Conservation (phyloP, 2,329 filamentous ascomycete species). For the Hysterium pulicare region DNA sequence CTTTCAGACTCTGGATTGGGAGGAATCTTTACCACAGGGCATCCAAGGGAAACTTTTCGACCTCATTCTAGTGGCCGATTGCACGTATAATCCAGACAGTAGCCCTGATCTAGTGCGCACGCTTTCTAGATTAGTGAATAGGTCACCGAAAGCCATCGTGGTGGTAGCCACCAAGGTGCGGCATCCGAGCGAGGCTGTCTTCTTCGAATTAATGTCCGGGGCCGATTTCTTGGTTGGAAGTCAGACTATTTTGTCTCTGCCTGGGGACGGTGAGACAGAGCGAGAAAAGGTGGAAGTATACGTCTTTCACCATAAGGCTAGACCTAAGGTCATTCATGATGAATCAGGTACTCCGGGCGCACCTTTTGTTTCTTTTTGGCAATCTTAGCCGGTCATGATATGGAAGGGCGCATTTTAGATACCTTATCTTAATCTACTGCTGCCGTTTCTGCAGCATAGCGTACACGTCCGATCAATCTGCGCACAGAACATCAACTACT, state of each 20-base stretch:
- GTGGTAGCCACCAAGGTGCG: conserved; percentile 65
- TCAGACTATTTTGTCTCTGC: conserved; percentile 5
- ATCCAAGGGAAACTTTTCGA: conserved; percentile 47
- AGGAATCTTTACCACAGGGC: conserved; percentile 45
- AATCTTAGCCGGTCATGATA: too few relatives aligned
- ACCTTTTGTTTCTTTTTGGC: background rate
- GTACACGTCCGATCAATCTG: too few relatives aligned
- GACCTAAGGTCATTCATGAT: background rate
- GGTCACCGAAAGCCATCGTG: conserved; percentile 50
- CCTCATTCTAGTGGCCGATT: conserved; percentile 65
- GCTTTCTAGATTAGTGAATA: conserved; percentile 46
- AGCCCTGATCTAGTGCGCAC: conserved; percentile 61
- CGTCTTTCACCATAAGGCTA: background rate
- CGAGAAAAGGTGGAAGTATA: conserved; percentile 1
- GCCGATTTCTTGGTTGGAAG: conserved; percentile 20
- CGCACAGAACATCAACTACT: too few relatives aligned
- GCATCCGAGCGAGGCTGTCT: conserved; percentile 63
- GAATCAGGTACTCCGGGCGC: background rate
- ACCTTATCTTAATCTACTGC: too few relatives aligned
- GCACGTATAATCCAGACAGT: conserved; percentile 69
- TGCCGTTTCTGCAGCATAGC: too few relatives aligned
- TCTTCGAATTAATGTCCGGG: conserved; percentile 55
- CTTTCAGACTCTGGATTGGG: conserved; percentile 62
- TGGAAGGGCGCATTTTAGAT: too few relatives aligned
- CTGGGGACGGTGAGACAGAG: conserved; percentile 8